A percentile compares a stretch with the other conserved stretches of the same genome.
phyloP scores from a whole-genome alignment of 2,329 filamentous ascomycete species.

The Ophioceras dolichostomum region DNA sequence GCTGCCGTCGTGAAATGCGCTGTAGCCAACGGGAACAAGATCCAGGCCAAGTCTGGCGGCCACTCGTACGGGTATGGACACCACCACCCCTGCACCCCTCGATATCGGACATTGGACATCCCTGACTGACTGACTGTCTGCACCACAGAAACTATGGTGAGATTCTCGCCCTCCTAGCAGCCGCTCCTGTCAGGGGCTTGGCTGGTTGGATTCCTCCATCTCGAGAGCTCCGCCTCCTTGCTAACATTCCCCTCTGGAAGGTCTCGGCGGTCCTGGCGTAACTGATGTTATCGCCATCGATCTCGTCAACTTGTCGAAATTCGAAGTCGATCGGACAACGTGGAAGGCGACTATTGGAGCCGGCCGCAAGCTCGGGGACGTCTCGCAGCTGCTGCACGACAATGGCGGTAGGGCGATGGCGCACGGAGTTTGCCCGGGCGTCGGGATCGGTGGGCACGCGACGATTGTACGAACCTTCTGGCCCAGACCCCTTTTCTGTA shows the following conservation, averaged over 20 bases:
- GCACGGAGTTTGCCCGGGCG: conserved; percentile 46
- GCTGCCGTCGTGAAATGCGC: conserved; percentile 47
- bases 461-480: conserved; percentile 36
- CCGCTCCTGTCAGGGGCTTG: no score
- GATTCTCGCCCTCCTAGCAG: no score
- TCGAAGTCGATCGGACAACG: conserved; percentile 37
- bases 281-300: conserved; percentile 45
- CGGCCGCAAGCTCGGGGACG: conserved; percentile 37
- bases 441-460: conserved; percentile 46
- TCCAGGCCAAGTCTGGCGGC: conserved; percentile 51
- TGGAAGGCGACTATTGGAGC: conserved; percentile 43
- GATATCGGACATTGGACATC: neutral
- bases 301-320: conserved; percentile 36
- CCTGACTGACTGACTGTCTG: neutral
- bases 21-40: conserved; percentile 30
- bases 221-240: no score
- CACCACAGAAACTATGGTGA: conserved; percentile 17
- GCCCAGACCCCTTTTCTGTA: conserved; percentile 7
- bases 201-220: no score
- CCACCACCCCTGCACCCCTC: neutral
- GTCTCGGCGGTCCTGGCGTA: conserved; percentile 35
- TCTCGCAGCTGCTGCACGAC: conserved; percentile 35
- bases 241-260: conserved; percentile 14
- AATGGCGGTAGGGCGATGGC: conserved; percentile 43
- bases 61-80: conserved; percentile 46